Percentiles rank a stretch among this genome's conserved stretches.
Evolutionary conservation across 768 basidiomycete genomes (phyloP).

Genomic region (Polyporus arcularius): DNA sequence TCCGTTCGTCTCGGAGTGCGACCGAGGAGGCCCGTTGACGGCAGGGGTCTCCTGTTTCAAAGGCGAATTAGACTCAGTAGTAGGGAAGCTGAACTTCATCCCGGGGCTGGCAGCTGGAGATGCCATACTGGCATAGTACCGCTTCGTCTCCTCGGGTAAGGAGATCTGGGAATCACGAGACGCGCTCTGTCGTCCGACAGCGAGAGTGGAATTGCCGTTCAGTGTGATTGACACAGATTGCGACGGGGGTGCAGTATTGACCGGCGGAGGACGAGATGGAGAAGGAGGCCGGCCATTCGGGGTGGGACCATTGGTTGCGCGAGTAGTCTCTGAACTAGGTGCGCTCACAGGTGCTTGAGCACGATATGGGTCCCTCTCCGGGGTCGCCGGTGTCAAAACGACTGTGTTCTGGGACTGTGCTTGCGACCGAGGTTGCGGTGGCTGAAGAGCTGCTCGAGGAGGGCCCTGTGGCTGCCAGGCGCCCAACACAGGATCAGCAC

Average conservation of each 20-base stretch:
- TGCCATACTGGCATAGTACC: conserved; percentile 67
- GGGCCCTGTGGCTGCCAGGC: conserved; percentile 10
- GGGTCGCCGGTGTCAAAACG: conserved; percentile 16
- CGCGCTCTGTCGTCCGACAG: conserved; percentile 32
- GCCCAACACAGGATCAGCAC: conserved; percentile 15
- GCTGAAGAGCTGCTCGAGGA: conserved; percentile 3
- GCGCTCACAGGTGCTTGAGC: not conserved
- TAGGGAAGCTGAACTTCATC: conserved; percentile 19
- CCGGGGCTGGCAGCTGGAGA: conserved; percentile 59
- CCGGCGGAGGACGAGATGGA: conserved; percentile 5
- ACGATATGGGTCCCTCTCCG: conserved; percentile 6
- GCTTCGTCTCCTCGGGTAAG: conserved; percentile 75
- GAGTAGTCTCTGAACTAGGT: not conserved
- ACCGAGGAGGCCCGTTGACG: conserved; percentile 8
- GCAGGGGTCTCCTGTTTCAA: conserved; percentile 14
- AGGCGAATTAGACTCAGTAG: conserved; percentile 14
- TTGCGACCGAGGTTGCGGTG: not conserved
- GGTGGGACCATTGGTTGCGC: not conserved
- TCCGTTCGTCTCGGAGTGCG: conserved; percentile 2
- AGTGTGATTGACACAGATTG: conserved; percentile 25
- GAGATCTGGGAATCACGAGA: conserved; percentile 71
- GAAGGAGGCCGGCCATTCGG: not conserved
- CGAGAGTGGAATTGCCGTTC: conserved; percentile 22
- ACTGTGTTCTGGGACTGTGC: conserved; percentile 4
- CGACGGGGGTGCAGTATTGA: conserved; percentile 6